Percentiles rank a stretch among this genome's conserved stretches.
phyloP scores from a whole-genome alignment of 441 rosid species.

The Bocquillonia castaneifolia region DNA sequence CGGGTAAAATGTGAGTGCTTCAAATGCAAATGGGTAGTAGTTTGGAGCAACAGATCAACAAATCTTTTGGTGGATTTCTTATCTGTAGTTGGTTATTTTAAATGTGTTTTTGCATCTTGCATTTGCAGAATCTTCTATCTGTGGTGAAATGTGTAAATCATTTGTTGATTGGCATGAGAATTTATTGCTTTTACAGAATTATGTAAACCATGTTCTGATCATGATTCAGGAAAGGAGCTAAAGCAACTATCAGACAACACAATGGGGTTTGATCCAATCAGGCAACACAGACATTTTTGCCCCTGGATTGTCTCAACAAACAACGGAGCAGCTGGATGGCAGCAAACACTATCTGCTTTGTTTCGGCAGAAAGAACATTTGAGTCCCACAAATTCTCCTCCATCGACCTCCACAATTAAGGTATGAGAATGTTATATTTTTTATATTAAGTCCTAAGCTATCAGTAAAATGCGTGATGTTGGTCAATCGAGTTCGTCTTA shows the following conservation, averaged over 20 bases:
- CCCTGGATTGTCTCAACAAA: constrained; percentile 78
- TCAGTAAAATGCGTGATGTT: background rate
- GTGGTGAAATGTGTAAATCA: background rate
- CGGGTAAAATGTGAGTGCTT: background rate
- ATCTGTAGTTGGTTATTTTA: background rate
- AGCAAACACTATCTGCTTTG: constrained; percentile 70
- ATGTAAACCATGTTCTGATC: constrained; percentile 6
- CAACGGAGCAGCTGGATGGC: constrained; percentile 68
- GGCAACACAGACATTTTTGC: constrained; percentile 92
- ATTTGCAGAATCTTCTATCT: constrained; percentile 16
- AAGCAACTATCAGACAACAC: constrained; percentile 33
- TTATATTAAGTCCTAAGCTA: background rate
- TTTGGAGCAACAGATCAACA: background rate
- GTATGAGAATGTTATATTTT: constrained; percentile 29
- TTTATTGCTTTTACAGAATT: background rate
- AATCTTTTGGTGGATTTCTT: constrained; percentile 15
- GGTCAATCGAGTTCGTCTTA: background rate
- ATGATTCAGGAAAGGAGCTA: constrained; percentile 40
- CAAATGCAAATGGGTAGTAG: background rate
- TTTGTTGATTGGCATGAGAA: constrained; percentile 2
- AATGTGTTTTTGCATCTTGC: constrained; percentile 5
- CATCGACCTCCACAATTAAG: constrained; percentile 53
- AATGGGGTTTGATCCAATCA: constrained; percentile 79
- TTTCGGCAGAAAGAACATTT: constrained; percentile 40
- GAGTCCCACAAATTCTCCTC: constrained; percentile 38